Evolutionary conservation across 2,329 filamentous ascomycete genomes (phyloP), one percentile per base, ranked within the genome.

Genomic region (Cladophialophora carrionii): DNA sequence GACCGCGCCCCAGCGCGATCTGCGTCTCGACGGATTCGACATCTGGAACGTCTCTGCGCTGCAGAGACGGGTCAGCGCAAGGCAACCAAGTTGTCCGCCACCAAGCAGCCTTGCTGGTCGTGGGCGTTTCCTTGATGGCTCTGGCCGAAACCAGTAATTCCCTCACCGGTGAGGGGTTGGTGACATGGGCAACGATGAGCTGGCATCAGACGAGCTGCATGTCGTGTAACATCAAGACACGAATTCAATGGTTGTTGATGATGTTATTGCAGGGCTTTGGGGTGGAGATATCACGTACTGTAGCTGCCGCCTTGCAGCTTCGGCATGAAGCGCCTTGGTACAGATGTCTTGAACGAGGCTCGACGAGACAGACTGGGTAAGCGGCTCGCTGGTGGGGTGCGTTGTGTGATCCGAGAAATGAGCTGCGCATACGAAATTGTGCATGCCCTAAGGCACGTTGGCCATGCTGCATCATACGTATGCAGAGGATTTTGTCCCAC

Each of bases 341-440:
- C 52, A 3, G 37, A 32, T 14, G 20, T 31, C 14, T 17, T 49
- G 24, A 41, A 57, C 53, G 43, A 57, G 60, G 60, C 60, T 62
- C 51, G 20, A 31, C 20, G 48, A 34, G 52, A 24, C 51, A 26
- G 59, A 22, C 26, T 14, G 51, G 57, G 58, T 34, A 56, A n/a
- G 60, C 37, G 31, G 34, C 51, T 55, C 49, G 12, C 24, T 46
- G 48, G 49, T 57, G 52, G 24, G 26, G 53, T n/a, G 31, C 31
- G 14, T 37, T 49, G 41, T 62, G 53, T 22, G 22, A 62, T 29
- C 41, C 52, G 60, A 62, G 43, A 62, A 57, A 20, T 32, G 26
- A 62, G 48, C 34, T 31, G 57, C 37, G 31, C 10, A 56, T 56
- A 51, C 60, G 60, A 62, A 52, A 62, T 62, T 57, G 60, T 62